Percentiles rank a stretch among this genome's conserved stretches.
Evolutionary conservation across 1,284 basidiomycete species (phyloP).

Genomic region (Ganoderma resinaceum): DNA sequence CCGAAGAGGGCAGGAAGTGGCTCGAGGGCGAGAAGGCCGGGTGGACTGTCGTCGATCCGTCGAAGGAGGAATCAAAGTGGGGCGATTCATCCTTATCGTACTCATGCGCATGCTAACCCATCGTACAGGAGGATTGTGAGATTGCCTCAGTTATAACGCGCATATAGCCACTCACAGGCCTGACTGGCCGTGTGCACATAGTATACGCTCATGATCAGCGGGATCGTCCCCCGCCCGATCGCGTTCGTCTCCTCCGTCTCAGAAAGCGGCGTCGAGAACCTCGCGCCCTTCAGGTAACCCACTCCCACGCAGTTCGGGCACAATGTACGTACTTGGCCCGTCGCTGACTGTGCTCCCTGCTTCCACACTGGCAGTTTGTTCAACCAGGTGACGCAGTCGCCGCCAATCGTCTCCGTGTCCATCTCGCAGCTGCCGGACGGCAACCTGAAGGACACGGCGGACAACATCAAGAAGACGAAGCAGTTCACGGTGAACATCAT

Average conservation of each 20-base stretch:
- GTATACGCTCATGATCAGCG: conserved; percentile 64
- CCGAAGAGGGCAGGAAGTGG: conserved; percentile 56
- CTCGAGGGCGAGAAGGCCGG: conserved; percentile 56
- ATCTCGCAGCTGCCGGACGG: conserved; percentile 48
- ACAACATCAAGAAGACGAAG: conserved; percentile 70
- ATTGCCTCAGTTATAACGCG: not conserved
- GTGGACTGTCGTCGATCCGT: conserved; percentile 64
- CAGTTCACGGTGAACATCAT: conserved; percentile 82
- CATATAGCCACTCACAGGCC: not conserved
- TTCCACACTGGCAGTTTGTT: conserved; percentile 61
- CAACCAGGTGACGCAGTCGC: conserved; percentile 67
- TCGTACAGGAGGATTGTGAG: conserved; percentile 27
- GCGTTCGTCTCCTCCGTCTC: conserved; percentile 76
- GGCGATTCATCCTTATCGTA: conserved; percentile 21
- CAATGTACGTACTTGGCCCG: too few relatives aligned
- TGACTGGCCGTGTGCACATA: not conserved
- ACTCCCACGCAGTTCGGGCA: not conserved
- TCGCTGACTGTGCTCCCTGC: not conserved
- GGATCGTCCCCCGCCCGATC: conserved; percentile 75
- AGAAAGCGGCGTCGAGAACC: conserved; percentile 62
- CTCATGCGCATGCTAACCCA: not conserved
- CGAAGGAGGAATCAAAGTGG: conserved; percentile 53
- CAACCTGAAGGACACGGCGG: conserved; percentile 68
- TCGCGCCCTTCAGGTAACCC: conserved; percentile 68
- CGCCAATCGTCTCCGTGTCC: conserved; percentile 71